Base-by-base conservation (phyloP, 2,329 filamentous ascomycete species). In the Xylariaceae sp. region DNA sequence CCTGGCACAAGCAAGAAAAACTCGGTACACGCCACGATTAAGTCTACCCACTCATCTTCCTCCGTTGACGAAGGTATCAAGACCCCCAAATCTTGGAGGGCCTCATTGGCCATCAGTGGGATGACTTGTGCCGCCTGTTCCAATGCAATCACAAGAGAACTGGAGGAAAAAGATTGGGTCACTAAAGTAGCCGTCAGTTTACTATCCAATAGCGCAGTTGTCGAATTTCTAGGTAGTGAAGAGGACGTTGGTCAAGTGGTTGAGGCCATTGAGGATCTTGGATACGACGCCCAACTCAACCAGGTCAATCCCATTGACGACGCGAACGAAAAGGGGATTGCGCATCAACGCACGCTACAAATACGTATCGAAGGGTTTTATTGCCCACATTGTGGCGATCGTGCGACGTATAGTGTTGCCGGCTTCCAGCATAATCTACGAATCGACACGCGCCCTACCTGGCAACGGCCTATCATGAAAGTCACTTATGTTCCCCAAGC, bases 111-210 rank as follows among this genome's bases (percentile, higher is more conserved):
- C 17, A 80, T 92, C 36, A 84, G 81, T 24, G 89, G 89, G 49
- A 91, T 92, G 88, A 90, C 86, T 3, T 92, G 89, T 69, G 84
- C 86, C 12, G 82, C 87, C 11, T 92, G 89, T 67, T 80, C 81
- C 50, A 87, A 87, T 67, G 78, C 80, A 34, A 84, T 92, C 63
- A 86, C 82, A 11, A 75, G 81, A 6, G 82, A 83, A 60, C 72
- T 92, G 33, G 75, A 82, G 43, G 82, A 84, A 59, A 73, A 80
- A 19, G 78, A 82, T 4, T 88, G 82, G 77, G 76, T 91, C 23
- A 76, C 79, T 46, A 80, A 82, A 4, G 78, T 84, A 36, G 76
- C 76, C 1, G 83, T 92, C 65, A 89, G 86, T 63, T 77, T 92
- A 8, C 79, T 91, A 43, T 82, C 83, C 19, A 87, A 90, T 72